These are phyloP conservation scores for Erigeron philadelphicus DNA, from an alignment of 140 eudicot genomes.

Conservation along the genomic window DNA sequence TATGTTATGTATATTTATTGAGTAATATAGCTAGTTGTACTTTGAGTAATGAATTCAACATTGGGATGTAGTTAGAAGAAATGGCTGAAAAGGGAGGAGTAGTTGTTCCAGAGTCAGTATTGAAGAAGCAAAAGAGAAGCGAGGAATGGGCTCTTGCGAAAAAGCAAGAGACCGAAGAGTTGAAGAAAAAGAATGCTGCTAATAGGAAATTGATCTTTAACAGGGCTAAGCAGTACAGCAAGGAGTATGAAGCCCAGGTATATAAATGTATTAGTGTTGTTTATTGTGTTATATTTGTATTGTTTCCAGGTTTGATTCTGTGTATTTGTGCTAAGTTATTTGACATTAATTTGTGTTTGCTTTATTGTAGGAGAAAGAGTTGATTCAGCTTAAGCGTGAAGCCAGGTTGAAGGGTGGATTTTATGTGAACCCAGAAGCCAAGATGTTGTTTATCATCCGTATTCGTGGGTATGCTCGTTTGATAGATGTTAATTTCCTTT, in stretches of 20 bases:
- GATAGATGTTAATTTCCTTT: neutral
- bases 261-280: neutral
- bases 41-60: neutral
- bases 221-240: conserved; percentile 61
- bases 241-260: conserved; percentile 75
- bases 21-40: no score
- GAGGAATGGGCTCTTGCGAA: conserved; percentile 77
- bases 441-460: conserved; percentile 61
- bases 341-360: neutral
- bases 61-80: conserved; percentile 21
- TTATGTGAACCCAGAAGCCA: conserved; percentile 78
- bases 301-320: neutral
- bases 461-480: conserved; percentile 56
- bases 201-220: conserved; percentile 61
- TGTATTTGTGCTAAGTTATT: neutral
- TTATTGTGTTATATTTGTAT: no score
- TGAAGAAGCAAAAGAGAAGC: conserved; percentile 80
- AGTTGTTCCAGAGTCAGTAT: conserved; percentile 55
- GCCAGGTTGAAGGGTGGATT: conserved; percentile 82
- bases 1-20: no score
- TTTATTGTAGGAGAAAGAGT: conserved; percentile 44
- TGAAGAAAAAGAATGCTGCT: conserved; percentile 53
- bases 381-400: conserved; percentile 70
- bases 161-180: conserved; percentile 40
- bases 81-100: conserved; percentile 34